These are phyloP conservation scores for Aspergillus flavus DNA, from an alignment of 2,329 filamentous ascomycete species.

Conservation along the genomic window DNA sequence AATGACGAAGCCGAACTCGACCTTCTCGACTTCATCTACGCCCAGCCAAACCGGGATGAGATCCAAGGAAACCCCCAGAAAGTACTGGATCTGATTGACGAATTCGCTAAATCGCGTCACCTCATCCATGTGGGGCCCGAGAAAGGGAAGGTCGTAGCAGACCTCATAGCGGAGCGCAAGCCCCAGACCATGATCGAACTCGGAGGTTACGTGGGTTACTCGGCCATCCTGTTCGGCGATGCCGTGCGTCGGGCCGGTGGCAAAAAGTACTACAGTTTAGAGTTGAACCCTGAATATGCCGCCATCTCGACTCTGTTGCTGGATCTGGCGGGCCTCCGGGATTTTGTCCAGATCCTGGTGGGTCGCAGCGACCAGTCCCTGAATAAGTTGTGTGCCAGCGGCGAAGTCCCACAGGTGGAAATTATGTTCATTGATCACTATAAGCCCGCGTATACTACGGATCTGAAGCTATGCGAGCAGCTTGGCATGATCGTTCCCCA, in stretches of 20 bases:
- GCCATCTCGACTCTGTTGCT: slow-evolving; percentile 70
- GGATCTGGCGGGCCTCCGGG: slow-evolving; percentile 71
- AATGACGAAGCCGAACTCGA: slow-evolving; percentile 76
- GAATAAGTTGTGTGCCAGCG: slow-evolving; percentile 58
- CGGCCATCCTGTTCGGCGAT: slow-evolving; percentile 72
- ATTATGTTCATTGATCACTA: slow-evolving; percentile 80
- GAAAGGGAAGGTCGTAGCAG: slow-evolving; percentile 71
- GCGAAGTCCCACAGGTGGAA: slow-evolving; percentile 63
- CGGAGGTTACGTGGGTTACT: slow-evolving; percentile 81
- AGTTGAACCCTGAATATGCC: slow-evolving; percentile 73
- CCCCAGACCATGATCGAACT: slow-evolving; percentile 75
- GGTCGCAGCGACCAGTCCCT: slow-evolving; percentile 70
- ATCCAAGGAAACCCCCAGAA: slow-evolving; percentile 65
- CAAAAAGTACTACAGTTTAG: slow-evolving; percentile 69
- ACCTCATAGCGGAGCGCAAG: slow-evolving; percentile 68
- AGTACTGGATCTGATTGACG: slow-evolving; percentile 71
- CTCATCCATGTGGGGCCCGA: slow-evolving; percentile 79
- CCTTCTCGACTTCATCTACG: slow-evolving; percentile 70
- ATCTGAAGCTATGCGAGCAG: slow-evolving; percentile 76
- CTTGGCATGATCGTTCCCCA: slow-evolving; percentile 61
- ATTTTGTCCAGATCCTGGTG: slow-evolving; percentile 70
- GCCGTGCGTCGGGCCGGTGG: slow-evolving; percentile 67
- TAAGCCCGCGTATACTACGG: slow-evolving; percentile 73
- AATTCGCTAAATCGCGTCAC: slow-evolving; percentile 67
- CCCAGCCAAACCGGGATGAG: slow-evolving; percentile 61